phyloP scores from a whole-genome alignment of 2,329 filamentous ascomycete species.

The Teratosphaeria gauchensis region DNA sequence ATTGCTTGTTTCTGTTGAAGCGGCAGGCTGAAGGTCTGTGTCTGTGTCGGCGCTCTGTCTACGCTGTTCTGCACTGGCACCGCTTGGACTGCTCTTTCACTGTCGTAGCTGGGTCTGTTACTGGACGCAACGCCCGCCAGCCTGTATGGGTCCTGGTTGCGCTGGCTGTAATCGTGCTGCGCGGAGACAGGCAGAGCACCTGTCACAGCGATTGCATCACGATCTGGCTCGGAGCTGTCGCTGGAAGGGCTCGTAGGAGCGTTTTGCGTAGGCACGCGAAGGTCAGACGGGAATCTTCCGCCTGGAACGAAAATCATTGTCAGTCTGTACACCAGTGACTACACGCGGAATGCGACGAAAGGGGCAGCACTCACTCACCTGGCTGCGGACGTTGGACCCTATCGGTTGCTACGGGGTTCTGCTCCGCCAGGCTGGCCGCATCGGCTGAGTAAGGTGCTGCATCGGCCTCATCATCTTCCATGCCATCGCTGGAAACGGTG shows the following conservation, averaged over 20 bases:
- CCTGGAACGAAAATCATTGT: conserved; percentile 11
- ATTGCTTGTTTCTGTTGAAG: conserved; percentile 10
- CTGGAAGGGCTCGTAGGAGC: conserved; percentile 55
- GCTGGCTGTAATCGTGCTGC: conserved; percentile 14
- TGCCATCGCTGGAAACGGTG: conserved; percentile 61
- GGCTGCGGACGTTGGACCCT: conserved; percentile 63
- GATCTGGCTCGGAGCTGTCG: conserved; percentile 58
- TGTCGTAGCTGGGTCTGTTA: background rate
- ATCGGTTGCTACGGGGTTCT: conserved; percentile 28
- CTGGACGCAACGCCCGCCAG: conserved; percentile 16
- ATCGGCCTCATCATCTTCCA: conserved; percentile 65
- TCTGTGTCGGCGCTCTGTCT: conserved; percentile 8
- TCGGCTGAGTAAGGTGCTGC: conserved; percentile 56
- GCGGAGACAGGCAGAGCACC: conserved; percentile 26
- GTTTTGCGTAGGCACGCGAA: conserved; percentile 66
- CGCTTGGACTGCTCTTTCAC: background rate
- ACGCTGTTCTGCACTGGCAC: background rate
- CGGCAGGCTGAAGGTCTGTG: conserved; percentile 17
- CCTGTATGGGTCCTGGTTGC: conserved; percentile 19
- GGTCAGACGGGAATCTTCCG: conserved; percentile 85
- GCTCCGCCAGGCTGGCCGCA: conserved; percentile 31
- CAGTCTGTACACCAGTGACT: conserved; percentile 3
- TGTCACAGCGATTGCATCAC: conserved; percentile 47
- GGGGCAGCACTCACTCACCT: conserved; percentile 50
- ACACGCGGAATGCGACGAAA: conserved; percentile 16